phyloP scores from a whole-genome alignment of 2,329 filamentous ascomycete species.

The Teratosphaeria gauchensis region DNA sequence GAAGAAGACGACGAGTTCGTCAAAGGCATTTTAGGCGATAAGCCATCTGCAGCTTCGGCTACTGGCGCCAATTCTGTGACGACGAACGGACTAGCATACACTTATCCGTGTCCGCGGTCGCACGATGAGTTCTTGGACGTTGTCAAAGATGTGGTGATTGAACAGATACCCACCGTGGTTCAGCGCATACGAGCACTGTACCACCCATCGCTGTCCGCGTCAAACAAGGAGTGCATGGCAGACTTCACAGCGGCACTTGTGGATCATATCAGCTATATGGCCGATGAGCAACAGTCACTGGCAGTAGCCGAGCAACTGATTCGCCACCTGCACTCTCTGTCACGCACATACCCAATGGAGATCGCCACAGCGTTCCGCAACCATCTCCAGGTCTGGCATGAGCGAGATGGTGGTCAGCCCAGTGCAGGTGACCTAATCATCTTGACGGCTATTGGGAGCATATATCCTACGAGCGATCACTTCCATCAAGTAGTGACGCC shows the following conservation, averaged over 20 bases:
- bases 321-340: constrained; percentile 85
- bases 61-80: constrained; percentile 30
- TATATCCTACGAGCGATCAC: constrained; percentile 93
- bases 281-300: constrained; percentile 45
- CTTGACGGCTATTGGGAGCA: constrained; percentile 71
- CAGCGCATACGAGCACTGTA: constrained; percentile 88
- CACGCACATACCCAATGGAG: constrained; percentile 71
- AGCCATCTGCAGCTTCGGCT: constrained; percentile 14
- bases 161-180: constrained; percentile 66
- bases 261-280: constrained; percentile 53
- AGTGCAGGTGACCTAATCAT: constrained; percentile 65
- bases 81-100: constrained; percentile 58
- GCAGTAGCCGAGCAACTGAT: constrained; percentile 66
- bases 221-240: constrained; percentile 75
- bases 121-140: constrained; percentile 64
- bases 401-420: constrained; percentile 40
- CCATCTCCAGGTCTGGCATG: constrained; percentile 52
- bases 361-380: constrained; percentile 68
- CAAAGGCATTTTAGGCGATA: constrained; percentile 30
- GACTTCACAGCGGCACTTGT: constrained; percentile 59
- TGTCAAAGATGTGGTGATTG: constrained; percentile 49
- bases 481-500: constrained; percentile 94
- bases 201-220: constrained; percentile 72
- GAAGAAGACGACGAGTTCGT: constrained; percentile 41
- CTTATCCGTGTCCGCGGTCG: constrained; percentile 73